phyloP scores from a whole-genome alignment of 768 basidiomycete species.

The Kwoniella dendrophila region DNA sequence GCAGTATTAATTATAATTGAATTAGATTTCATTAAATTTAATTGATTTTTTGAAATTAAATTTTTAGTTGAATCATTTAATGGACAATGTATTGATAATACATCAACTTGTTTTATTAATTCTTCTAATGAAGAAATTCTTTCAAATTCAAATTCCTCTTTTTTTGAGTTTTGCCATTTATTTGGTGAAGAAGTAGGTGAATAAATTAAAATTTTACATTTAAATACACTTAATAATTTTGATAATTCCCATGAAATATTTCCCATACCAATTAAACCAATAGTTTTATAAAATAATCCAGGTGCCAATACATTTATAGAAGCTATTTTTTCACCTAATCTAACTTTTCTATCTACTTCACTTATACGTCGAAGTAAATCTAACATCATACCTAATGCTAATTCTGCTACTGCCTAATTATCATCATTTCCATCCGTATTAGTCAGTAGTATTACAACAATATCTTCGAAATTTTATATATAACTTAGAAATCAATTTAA shows the following conservation, averaged over 20 bases:
- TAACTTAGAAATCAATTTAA: too few species aligned
- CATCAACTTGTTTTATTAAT: conserved; percentile 46
- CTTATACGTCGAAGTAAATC: conserved; percentile 40
- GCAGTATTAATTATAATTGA: conserved; percentile 56
- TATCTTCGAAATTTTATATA: too few species aligned
- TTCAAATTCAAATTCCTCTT: too few species aligned
- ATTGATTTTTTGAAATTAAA: conserved; percentile 43
- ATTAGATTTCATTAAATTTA: conserved; percentile 45
- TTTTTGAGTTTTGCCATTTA: too few species aligned
- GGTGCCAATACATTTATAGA: conserved; percentile 42
- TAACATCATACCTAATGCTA: conserved; percentile 40
- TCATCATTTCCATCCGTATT: conserved; percentile 12
- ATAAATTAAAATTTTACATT: conserved; percentile 48
- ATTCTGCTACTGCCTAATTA: conserved; percentile 41
- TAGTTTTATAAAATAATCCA: conserved; percentile 49
- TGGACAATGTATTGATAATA: conserved; percentile 56
- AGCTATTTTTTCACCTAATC: conserved; percentile 36
- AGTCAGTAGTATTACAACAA: too few species aligned
- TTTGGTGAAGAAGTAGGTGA: conserved; percentile 48
- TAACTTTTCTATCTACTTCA: conserved; percentile 38
- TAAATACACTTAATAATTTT: conserved; percentile 52
- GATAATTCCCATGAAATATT: conserved; percentile 49
- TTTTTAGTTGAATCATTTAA: conserved; percentile 44
- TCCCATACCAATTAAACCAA: conserved; percentile 57
- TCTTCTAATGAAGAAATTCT: conserved; percentile 46